These are phyloP conservation scores for Phyllosticta ampelicida DNA, from an alignment of 2,329 filamentous ascomycete species.

Conservation along the genomic window DNA sequence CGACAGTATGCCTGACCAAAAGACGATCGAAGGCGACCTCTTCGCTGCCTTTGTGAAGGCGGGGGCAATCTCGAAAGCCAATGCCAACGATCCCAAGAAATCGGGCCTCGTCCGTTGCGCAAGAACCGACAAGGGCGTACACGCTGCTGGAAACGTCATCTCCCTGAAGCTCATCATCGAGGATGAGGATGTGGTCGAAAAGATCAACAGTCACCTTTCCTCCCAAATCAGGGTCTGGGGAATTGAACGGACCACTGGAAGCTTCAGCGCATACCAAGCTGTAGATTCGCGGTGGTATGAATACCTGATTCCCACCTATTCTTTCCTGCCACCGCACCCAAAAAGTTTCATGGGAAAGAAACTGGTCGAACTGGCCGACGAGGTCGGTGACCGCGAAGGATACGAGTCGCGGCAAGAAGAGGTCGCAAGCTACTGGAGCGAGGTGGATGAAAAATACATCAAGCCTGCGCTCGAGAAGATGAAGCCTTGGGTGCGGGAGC, in stretches of 20 bases:
- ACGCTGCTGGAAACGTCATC: conserved; percentile 90
- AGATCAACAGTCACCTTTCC: conserved; percentile 78
- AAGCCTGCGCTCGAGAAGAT: conserved; percentile 53
- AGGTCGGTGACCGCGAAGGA: conserved; percentile 59
- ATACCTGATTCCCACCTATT: conserved; percentile 89
- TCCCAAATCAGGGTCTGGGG: conserved; percentile 94
- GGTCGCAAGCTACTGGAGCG: conserved; percentile 69
- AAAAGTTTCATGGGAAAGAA: conserved; percentile 76
- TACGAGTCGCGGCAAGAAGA: conserved; percentile 63
- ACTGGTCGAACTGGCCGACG: conserved; percentile 65
- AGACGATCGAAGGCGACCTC: conserved; percentile 92
- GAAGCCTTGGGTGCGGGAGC: conserved; percentile 51
- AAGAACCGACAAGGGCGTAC: conserved; percentile 92
- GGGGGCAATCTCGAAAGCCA: conserved; percentile 90
- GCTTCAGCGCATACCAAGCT: conserved; percentile 88
- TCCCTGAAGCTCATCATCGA: conserved; percentile 94
- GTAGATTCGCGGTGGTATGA: conserved; percentile 97
- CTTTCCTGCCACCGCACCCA: conserved; percentile 83
- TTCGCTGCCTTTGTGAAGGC: conserved; percentile 87
- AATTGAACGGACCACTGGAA: conserved; percentile 76
- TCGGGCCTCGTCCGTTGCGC: conserved; percentile 89
- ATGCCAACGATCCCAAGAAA: conserved; percentile 94
- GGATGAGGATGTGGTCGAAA: conserved; percentile 74
- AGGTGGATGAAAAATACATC: conserved; percentile 70
- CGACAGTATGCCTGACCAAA: conserved; percentile 32